These are phyloP conservation scores for Amanita jacksonii DNA, from an alignment of 768 basidiomycete genomes.

Conservation along the genomic window DNA sequence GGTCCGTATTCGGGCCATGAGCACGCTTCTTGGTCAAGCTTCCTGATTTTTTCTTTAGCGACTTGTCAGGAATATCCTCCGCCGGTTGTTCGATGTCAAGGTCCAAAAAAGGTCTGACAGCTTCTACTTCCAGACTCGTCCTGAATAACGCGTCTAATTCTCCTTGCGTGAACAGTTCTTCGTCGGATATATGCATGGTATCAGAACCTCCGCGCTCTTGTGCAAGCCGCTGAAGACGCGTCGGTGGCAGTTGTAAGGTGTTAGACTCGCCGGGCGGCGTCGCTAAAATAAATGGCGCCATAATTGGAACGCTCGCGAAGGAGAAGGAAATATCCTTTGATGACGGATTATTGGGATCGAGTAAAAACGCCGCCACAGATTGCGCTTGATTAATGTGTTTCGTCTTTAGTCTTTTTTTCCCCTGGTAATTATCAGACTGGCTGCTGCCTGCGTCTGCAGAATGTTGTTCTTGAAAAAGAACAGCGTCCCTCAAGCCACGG, in stretches of 20 bases:
- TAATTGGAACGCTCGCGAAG: neutral
- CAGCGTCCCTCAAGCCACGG: constrained; percentile 56
- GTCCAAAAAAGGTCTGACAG: constrained; percentile 26
- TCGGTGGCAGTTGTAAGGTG: constrained; percentile 15
- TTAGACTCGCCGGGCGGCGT: constrained; percentile 27
- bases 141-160: constrained; percentile 59
- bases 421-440: neutral
- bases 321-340: constrained; percentile 7
- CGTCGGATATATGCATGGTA: constrained; percentile 44
- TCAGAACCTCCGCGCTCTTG: constrained; percentile 48
- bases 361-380: constrained; percentile 45
- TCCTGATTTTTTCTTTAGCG: constrained; percentile 8
- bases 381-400: constrained; percentile 22
- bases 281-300: constrained; percentile 8
- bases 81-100: constrained; percentile 17
- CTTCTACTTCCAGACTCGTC: constrained; percentile 38
- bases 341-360: constrained; percentile 41
- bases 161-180: constrained; percentile 61
- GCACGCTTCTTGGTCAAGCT: neutral
- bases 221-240: constrained; percentile 58
- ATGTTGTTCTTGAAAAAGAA: constrained; percentile 53
- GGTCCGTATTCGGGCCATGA: neutral
- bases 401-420: constrained; percentile 18
- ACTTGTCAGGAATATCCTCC: constrained; percentile 9
- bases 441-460: neutral